These are phyloP conservation scores for Epichloe uncinata DNA, from an alignment of 2,329 filamentous ascomycete species.

Conservation along the genomic window DNA sequence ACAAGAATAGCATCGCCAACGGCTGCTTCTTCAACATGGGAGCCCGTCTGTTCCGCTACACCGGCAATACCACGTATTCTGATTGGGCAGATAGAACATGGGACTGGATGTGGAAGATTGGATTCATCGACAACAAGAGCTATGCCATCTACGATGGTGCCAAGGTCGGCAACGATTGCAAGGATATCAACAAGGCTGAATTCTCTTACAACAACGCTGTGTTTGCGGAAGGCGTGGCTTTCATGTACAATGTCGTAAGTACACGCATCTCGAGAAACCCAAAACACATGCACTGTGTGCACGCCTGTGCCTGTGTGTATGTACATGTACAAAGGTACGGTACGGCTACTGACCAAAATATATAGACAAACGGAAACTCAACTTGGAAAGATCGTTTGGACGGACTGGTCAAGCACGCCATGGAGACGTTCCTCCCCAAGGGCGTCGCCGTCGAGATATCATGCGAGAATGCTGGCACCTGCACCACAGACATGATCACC, in stretches of 20 bases:
- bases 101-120: conserved; percentile 44
- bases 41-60: conserved; percentile 60
- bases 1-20: conserved; percentile 53
- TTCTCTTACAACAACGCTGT: conserved; percentile 50
- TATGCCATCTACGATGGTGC: conserved; percentile 50
- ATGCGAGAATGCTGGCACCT: conserved; percentile 42
- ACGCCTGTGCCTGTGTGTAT: too few species aligned
- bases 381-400: conserved; percentile 39
- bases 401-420: conserved; percentile 22
- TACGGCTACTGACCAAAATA: background rate
- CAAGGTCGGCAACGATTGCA: conserved; percentile 39
- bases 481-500: conserved; percentile 49
- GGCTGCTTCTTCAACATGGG: conserved; percentile 51
- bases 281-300: too few species aligned
- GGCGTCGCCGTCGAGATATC: conserved; percentile 46
- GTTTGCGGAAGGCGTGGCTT: conserved; percentile 43
- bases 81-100: conserved; percentile 51
- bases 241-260: conserved; percentile 48
- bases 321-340: background rate
- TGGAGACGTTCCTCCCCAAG: conserved; percentile 38
- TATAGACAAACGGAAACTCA: conserved; percentile 31
- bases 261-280: background rate
- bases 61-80: conserved; percentile 49
- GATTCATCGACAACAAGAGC: conserved; percentile 43
- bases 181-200: conserved; percentile 38